These are phyloP conservation scores for Coccomyxa sp. DNA, from an alignment of 139 green algal genomes.

Conservation along the genomic window DNA sequence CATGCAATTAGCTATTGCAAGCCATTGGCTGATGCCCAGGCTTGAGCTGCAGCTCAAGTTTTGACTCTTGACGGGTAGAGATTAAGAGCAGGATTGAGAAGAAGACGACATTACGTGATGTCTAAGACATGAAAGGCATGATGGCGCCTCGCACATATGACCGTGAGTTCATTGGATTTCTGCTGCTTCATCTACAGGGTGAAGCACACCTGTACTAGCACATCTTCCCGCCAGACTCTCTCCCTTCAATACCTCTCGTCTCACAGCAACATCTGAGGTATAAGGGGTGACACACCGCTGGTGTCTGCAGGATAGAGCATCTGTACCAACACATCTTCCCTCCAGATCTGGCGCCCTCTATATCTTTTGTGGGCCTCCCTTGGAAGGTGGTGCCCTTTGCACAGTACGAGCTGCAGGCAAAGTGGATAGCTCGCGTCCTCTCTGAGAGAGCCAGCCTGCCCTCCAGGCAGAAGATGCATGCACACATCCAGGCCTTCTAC, in stretches of 20 bases:
- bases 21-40: too few relatives aligned
- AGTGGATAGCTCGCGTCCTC: constrained; percentile 40
- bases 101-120: too few relatives aligned
- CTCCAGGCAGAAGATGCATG: constrained; percentile 31
- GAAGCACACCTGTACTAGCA: constrained; percentile 58
- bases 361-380: constrained; percentile 69
- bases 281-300: too few relatives aligned
- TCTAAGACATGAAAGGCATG: too few relatives aligned
- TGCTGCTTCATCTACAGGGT: too few relatives aligned
- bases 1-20: neutral
- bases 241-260: constrained; percentile 63
- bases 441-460: constrained; percentile 26
- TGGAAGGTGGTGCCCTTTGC: constrained; percentile 64
- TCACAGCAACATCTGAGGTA: too few relatives aligned
- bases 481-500: constrained; percentile 32
- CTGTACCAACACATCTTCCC: constrained; percentile 70
- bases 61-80: too few relatives aligned
- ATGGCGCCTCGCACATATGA: too few relatives aligned
- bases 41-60: too few relatives aligned
- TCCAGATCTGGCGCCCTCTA: constrained; percentile 24
- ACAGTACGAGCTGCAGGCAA: constrained; percentile 50
- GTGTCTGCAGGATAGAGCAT: constrained; percentile 28
- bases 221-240: constrained; percentile 41
- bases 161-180: too few relatives aligned
- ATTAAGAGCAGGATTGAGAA: too few relatives aligned